Evolutionary conservation across 2,329 filamentous ascomycete genomes (phyloP), one percentile per base, ranked within the genome.

Genomic region (Aureobasidium sp.): DNA sequence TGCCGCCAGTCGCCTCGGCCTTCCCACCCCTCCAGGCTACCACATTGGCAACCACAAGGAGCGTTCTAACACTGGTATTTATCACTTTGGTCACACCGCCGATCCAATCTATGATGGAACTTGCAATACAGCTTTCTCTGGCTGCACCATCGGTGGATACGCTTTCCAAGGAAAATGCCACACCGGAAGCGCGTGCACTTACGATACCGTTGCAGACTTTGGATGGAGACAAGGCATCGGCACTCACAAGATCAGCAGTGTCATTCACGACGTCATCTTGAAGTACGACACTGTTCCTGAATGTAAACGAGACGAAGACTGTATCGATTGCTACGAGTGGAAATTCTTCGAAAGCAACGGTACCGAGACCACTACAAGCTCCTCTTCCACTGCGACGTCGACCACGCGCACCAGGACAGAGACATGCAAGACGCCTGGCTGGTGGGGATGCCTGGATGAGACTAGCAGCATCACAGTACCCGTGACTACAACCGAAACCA

Each of bases 321-420:
- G 94, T 72, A 85, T 89, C 44, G 94, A 99, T 73, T 97, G 93
- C 70, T 90, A 85, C 63, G 86, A 88, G 62, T 97, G 94, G 94
- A 95, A 96, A 70, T 96, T 91, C 80, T 95, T 90, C 71, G 88
- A 92, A 74, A 96, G 91, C 73, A 97, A 97, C 72, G 89, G 89
- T 34, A 94, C 89, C 1, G 88, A 92, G 66, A 82, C 81, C 1
- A 91, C 86, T 0, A 89, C 87, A 2, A 72, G 74, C 7, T 72
- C 68, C 0, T 85, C 85, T 0, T 80, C 73, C 0, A 79, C 84
- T 1, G 79, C 78, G 3, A 81, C 82, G 0, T 83, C 82, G 1
- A 81, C 82, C 1, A 68, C 72, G 0, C 73, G 72, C 6, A 91
- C 87, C 1, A 82, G 91, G 48, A 96, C 92, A 0, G 86, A 87